Base-by-base conservation (phyloP, 768 basidiomycete species). In the Pleurotus sapidus region DNA sequence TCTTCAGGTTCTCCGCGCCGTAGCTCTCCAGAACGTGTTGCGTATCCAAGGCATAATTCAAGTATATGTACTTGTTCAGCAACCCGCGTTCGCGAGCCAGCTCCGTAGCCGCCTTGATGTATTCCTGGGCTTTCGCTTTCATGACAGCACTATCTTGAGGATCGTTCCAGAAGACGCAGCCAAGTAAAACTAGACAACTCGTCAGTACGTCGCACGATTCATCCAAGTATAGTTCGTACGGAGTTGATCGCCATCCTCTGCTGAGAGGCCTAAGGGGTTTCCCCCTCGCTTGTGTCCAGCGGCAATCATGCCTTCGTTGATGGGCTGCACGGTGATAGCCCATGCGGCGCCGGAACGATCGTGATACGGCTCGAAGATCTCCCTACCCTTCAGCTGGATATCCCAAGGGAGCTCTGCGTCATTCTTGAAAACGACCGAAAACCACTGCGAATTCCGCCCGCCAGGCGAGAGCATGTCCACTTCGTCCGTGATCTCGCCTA, bases 211-310 rank as follows among this genome's bases (percentile, higher is more conserved):
- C 30, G 9, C 30, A 3, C 1, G 11, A 11, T 34, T 34, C 30
- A 39, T 34, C 8, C 9, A 34, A 4, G 6, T 46, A 1, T 46
- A 48, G 15, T 18, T 17, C 61, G 25, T 49, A 60, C 61, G 46
- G 45, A 57, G 47, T 20, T 54, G 56, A 46, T 59, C 59, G 3
- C 59, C 56, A 46, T 57, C 61, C 15, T 51, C 49, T 3, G 46
- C 42, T 8, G 43, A 23, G 38, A 60, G 38, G 6, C 58, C 58
- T 12, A 43, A 45, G 0, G 56, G 56, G 34, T 49, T 60, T 14
- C 59, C 59, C 15, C 56, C 61, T 18, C 46, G 37, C 17, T 42
- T 54, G 4, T 30, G 20, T 14, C 37, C 42, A 20, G 51, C 51
- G n/a, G 38, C 30, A 25, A 54, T 37, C 15, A 57, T 20, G 4